Evolutionary conservation across 257 asterid genomes (phyloP), one percentile per base, ranked within the genome.

Genomic region (Plantago elongata): DNA sequence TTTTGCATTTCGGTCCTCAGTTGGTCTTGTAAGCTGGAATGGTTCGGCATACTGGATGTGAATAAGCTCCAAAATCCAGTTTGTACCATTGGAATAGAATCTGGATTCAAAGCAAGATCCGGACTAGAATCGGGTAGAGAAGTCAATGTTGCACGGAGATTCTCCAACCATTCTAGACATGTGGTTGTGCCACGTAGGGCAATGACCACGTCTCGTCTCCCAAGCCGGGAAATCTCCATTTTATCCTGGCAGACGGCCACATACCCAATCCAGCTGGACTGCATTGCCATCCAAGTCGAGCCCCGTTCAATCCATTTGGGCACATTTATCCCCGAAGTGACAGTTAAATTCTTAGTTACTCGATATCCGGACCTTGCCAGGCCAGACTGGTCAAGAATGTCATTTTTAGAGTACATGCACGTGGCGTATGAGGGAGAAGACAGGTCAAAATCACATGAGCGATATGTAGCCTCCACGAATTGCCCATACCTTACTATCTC

Each of bases 141-240:
- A 2, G 96, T 73, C 0, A 91, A 69, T 0, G 88, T 83, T 1
- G 94, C 97, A 9, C 97, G 29, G 5, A 92, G 72, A 75, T 92
- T 92, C 27, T 92, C 97, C 4, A 92, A 74, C 99, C 99, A 92
- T 38, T 92, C 97, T 12, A 85, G 62, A 45, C 84, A 76, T 2
- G 97, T 92, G 29, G 82, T 89, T 0, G 99, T 92, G 70, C 99
- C 99, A 0, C 97, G 93, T 0, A 89, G 67, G 0, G 97, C 95
- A 16, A 92, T 84, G 44, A 92, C 95, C 9, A 92, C 94, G 51
- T 92, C 99, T 4, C 97, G 72, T 46, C 99, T 73, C 9, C 99
- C 99, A 0, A 92, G 88, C 67, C 96, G 66, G 8, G 86, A 30
- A 2, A 89, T 89, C 44, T 81, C 94, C 1, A 63, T 60, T 60